Base-by-base conservation (phyloP, 1,284 basidiomycete genomes). In the Cystobasidium slooffiae region DNA sequence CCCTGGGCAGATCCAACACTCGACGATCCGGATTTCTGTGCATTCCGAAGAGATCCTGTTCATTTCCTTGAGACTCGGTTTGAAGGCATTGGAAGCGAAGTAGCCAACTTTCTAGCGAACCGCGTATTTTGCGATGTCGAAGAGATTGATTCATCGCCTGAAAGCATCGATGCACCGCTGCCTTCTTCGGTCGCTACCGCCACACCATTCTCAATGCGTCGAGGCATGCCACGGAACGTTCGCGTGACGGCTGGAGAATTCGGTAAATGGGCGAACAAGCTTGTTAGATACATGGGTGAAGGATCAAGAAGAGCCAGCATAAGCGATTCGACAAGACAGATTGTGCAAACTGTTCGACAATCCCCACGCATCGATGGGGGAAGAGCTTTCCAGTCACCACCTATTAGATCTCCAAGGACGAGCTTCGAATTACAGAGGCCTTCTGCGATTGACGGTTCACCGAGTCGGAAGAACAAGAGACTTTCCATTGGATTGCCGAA, bases 1-100 rank as follows among this genome's bases (percentile, higher is more conserved):
- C 96, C 96, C 20, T 99, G 97, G 94, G 91, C 91, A 63, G 97
- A 99, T 82, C 96, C 97, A 1, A 88, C 88, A 61, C 85, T 88
- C 78, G 87, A 88, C 82, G 85, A 87, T 79, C 89, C 90, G 84
- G 80, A 77, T 83, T 99, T 98, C 83, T 87, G 89, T 77, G 86
- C 89, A 14, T 99, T 91, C 85, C 88, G 90, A 79, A 85, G 87
- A 72, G 88, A 92, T 77, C 94, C 93, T 37, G 86, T 91, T 82
- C 85, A 85, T 49, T 99, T 98, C 84, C 90, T 99, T 82, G 88
- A 93, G 85, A 86, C 88, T 76, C 90, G 94, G 67, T 98, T 98
- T 83, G 88, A 92, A 24, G 96, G 96, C 76, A 95, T 99, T 88
- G 94, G 93, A 18, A 85, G 86, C 58, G 86, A 85, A 20, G 93